These are phyloP conservation scores for Russula abietina DNA, from an alignment of 768 basidiomycete species.

Conservation along the genomic window DNA sequence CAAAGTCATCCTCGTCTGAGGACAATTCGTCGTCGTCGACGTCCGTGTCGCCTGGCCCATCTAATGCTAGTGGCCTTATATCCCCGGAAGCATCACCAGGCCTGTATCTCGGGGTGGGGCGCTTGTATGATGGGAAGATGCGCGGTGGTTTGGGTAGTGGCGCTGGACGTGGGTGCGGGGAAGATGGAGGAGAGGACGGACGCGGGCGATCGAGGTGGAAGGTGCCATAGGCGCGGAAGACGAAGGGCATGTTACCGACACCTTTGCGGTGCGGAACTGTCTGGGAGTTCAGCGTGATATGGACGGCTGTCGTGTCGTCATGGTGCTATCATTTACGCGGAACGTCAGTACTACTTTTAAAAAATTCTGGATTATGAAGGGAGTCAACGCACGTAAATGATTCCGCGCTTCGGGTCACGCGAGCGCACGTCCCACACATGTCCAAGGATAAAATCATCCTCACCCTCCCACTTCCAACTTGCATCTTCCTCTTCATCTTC, in stretches of 20 bases:
- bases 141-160: neutral
- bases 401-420: constrained; percentile 39
- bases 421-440: constrained; percentile 49
- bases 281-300: constrained; percentile 55
- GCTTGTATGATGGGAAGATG: constrained; percentile 20
- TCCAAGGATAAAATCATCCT: constrained; percentile 56
- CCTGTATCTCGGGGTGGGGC: neutral
- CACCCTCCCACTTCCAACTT: constrained; percentile 63
- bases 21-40: constrained; percentile 21
- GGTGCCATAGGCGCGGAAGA: constrained; percentile 44
- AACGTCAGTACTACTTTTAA: neutral
- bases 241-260: constrained; percentile 51
- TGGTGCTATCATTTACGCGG: constrained; percentile 42
- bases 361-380: no score
- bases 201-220: constrained; percentile 22
- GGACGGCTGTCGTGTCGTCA: constrained; percentile 44
- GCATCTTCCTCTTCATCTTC: constrained; percentile 31
- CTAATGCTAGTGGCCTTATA: neutral
- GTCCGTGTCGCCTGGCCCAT: constrained; percentile 14
- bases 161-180: neutral
- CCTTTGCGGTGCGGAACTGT: constrained; percentile 51
- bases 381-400: constrained; percentile 54
- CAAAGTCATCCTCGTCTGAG: constrained; percentile 20
- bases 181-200: neutral
- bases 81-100: neutral